A percentile compares a stretch with the other conserved stretches of the same genome.
These are phyloP conservation scores for Saraca asoca DNA, from an alignment of 331 rosid species.

Conservation along the genomic window DNA sequence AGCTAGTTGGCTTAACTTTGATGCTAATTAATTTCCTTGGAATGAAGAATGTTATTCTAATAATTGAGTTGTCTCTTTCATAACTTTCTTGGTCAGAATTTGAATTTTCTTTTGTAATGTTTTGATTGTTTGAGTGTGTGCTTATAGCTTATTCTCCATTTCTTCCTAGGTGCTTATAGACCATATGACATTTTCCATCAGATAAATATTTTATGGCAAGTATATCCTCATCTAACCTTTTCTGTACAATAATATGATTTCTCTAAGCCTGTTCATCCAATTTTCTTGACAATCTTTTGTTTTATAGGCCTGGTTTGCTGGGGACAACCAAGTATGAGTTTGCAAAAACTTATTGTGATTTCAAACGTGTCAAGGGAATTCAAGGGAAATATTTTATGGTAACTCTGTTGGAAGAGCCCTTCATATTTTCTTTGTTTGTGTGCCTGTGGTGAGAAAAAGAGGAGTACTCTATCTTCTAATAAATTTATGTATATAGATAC, in stretches of 20 bases:
- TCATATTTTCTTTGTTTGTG: conserved; percentile 22
- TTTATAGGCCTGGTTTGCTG: conserved; percentile 87
- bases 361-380: conserved; percentile 50
- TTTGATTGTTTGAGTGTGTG: conserved; percentile 31
- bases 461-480: too few species aligned
- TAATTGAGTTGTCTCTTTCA: conserved; percentile 15
- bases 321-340: conserved; percentile 76
- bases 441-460: background rate
- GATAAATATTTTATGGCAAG: conserved; percentile 92
- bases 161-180: conserved; percentile 94
- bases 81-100: conserved; percentile 23
- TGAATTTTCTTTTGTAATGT: conserved; percentile 15
- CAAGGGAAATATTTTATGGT: conserved; percentile 82
- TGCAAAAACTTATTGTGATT: conserved; percentile 83
- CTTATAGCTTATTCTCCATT: conserved; percentile 46
- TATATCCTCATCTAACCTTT: conserved; percentile 40
- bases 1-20: conserved; percentile 29
- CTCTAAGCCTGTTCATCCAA: conserved; percentile 26
- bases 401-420: conserved; percentile 37
- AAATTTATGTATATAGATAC: background rate
- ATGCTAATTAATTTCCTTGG: conserved; percentile 19
- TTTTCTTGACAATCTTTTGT: conserved; percentile 34
- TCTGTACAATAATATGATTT: conserved; percentile 21
- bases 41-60: conserved; percentile 29
- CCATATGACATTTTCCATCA: conserved; percentile 96